Evolutionary conservation across 164 flowering plant genomes (phyloP), one percentile per base, ranked within the genome.

Genomic region (Saururus chinensis): DNA sequence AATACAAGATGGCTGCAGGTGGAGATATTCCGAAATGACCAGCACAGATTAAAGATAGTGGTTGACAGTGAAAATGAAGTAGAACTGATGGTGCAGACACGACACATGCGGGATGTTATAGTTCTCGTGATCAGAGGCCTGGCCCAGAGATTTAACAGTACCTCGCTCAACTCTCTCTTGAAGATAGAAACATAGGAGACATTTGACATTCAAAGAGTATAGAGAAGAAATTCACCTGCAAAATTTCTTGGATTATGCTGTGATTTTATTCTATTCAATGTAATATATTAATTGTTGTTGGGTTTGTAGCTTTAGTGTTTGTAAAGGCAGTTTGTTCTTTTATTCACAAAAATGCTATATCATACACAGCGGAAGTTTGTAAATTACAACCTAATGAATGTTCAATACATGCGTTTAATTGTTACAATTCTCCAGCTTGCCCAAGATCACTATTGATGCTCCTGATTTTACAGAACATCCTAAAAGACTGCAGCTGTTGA

Each of bases 1-100:
- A 26, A 14, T 13, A 14, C 41, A 37, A 19, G n/a, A 22, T 51
- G 42, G 62, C 53, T 69, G 70, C 80, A 93, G 99, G 99, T 93
- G 70, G 96, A 88, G 80, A 70, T 82, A 51, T 93, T 84, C 68
- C 76, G 96, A 51, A 90, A 81, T 67, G 99, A 93, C 60, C 97
- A 93, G 60, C 96, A 89, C 66, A 79, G 97, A 51, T 77, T 93
- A 10, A 81, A 83, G 69, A 84, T 93, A 59, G 97, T 93, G 9
- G 96, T 90, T 52, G 99, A 93, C 71, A 77, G 95, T 66, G 96
- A 93, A 62, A 84, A 83, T 73, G 99, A 90, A 73, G 91, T 82
- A 45, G 97, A 93, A 40, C 69, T 93, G 74, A 84, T 88, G 85
- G 96, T 93, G 59, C 95, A 90, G 68, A 86, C 96, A 9, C 81